phyloP scores from a whole-genome alignment of 148 eudicot species.

The Rhododendron molle region DNA sequence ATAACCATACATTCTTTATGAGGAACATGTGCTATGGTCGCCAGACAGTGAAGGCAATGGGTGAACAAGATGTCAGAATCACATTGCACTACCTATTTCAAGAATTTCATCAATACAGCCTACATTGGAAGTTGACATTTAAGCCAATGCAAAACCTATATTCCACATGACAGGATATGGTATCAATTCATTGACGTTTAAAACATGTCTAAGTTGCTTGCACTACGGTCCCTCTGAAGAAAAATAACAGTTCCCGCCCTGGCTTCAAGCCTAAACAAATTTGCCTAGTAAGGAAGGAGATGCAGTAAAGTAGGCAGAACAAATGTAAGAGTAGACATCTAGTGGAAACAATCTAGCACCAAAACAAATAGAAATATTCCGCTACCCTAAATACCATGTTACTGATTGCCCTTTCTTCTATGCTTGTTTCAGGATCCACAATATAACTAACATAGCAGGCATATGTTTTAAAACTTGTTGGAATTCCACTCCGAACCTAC shows the following conservation, averaged over 20 bases:
- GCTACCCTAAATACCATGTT: background rate
- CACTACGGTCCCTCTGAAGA: background rate
- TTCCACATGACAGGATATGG: background rate
- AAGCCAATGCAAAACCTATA: background rate
- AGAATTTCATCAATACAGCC: background rate
- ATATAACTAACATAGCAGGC: background rate
- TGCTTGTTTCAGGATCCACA: background rate
- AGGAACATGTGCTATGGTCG: background rate
- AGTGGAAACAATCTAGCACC: background rate
- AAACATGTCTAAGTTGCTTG: background rate
- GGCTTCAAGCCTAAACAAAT: background rate
- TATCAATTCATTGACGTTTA: too few species aligned
- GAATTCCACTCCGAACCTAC: background rate
- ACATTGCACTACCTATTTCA: background rate
- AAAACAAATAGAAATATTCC: background rate
- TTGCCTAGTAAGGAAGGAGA: background rate
- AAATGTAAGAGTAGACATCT: background rate
- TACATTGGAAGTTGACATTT: background rate
- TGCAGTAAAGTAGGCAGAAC: background rate
- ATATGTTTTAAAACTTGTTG: background rate
- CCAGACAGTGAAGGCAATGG: background rate
- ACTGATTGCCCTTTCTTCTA: background rate
- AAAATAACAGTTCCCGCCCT: background rate
- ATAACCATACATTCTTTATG: background rate
- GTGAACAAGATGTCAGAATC: background rate